phyloP scores from a whole-genome alignment of 805 yeast genomes.

The Wickerhamiella dianesei region DNA sequence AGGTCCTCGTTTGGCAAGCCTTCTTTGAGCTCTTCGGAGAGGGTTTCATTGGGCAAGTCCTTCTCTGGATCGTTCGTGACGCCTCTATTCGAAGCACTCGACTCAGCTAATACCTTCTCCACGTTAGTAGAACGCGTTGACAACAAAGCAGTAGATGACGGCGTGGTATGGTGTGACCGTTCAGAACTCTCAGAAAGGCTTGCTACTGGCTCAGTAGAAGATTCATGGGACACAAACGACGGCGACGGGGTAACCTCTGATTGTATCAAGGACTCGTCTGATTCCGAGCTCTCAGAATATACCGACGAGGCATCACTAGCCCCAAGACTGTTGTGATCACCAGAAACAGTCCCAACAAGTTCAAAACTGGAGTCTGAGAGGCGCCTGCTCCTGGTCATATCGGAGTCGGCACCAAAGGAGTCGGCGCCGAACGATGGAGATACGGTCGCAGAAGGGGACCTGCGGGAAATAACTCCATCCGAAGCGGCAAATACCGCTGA shows the following conservation, averaged over 20 bases:
- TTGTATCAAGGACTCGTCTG: no score
- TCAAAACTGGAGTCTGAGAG: slow-evolving; percentile 2
- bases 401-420: no score
- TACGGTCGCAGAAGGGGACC: neutral
- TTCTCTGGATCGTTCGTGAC: neutral
- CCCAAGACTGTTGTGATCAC: neutral
- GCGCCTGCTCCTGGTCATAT: no score
- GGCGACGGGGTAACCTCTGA: neutral
- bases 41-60: no score
- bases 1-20: no score
- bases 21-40: no score
- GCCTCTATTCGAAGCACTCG: no score
- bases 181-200: neutral
- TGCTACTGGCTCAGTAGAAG: neutral
- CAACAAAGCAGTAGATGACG: no score
- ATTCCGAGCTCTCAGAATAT: neutral
- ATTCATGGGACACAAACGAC: neutral
- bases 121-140: no score
- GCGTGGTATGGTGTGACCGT: no score
- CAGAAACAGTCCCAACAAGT: neutral
- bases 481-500: neutral
- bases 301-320: neutral
- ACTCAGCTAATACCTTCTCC: no score
- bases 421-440: neutral
- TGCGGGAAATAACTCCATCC: neutral